Percentiles rank a stretch among this genome's conserved stretches.
Evolutionary conservation across 129 eudicot species (phyloP).

Genomic region (Artemisia argyi): DNA sequence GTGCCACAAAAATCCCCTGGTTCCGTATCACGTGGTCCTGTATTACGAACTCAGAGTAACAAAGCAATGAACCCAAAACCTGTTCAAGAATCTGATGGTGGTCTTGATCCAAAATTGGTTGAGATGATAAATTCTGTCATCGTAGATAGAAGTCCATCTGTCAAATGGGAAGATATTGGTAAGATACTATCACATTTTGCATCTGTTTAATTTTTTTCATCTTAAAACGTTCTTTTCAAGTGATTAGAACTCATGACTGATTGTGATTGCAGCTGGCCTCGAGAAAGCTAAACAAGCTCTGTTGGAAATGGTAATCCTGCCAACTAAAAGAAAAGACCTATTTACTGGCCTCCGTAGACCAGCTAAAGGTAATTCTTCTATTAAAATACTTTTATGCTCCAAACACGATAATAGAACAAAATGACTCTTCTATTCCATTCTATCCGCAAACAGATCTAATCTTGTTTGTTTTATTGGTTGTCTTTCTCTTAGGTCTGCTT

Average conservation of each 20-base stretch:
- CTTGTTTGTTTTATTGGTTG: constrained; percentile 15
- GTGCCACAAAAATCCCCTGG: constrained; percentile 41
- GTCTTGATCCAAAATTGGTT: constrained; percentile 70
- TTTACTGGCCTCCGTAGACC: constrained; percentile 97
- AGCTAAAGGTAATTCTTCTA: constrained; percentile 65
- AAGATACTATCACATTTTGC: constrained; percentile 28
- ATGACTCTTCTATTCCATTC: background rate
- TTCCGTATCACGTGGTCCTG: constrained; percentile 37
- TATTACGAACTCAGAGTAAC: constrained; percentile 39
- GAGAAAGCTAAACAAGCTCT: constrained; percentile 95
- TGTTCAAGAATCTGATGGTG: constrained; percentile 46
- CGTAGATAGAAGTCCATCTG: constrained; percentile 92
- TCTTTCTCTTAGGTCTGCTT: constrained; percentile 64
- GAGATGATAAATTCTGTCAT: constrained; percentile 95
- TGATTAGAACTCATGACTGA: background rate
- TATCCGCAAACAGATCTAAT: background rate
- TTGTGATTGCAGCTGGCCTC: constrained; percentile 80
- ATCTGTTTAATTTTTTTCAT: constrained; percentile 1
- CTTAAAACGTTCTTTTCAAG: background rate
- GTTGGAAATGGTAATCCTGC: constrained; percentile 94
- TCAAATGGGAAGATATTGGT: constrained; percentile 99
- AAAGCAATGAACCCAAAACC: constrained; percentile 47
- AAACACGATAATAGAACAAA: background rate
- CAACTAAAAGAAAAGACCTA: constrained; percentile 89
- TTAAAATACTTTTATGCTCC: background rate